These are phyloP conservation scores for Fraxinus velutina DNA, from an alignment of 305 asterid genomes.

Conservation along the genomic window DNA sequence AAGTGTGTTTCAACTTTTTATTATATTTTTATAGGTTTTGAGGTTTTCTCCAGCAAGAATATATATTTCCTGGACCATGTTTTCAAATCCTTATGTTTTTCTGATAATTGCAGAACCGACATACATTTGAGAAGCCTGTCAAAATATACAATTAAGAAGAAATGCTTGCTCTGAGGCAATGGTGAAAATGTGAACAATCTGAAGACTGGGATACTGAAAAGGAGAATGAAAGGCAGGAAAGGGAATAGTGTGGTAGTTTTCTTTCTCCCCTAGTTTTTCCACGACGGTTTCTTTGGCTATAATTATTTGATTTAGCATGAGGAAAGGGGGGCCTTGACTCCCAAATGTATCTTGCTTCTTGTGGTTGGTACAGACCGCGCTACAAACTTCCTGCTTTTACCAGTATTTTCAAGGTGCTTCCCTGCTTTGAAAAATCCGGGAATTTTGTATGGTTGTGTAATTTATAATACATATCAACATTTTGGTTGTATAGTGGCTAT, in stretches of 20 bases:
- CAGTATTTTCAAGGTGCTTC: neutral
- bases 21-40: neutral
- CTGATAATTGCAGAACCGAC: slow-evolving; percentile 67
- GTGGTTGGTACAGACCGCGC: neutral
- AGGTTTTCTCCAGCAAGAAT: neutral
- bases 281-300: slow-evolving; percentile 9
- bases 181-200: slow-evolving; percentile 3
- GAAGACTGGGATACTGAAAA: slow-evolving; percentile 22
- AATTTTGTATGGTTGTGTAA: slow-evolving; percentile 25
- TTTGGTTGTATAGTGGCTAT: slow-evolving; percentile 49
- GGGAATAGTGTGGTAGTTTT: neutral
- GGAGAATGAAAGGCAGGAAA: slow-evolving; percentile 16
- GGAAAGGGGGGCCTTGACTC: slow-evolving; percentile 20
- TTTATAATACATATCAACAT: slow-evolving; percentile 25
- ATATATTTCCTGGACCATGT: neutral
- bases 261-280: neutral
- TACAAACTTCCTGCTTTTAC: neutral
- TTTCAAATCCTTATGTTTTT: neutral
- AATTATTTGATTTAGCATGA: slow-evolving; percentile 15
- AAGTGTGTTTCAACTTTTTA: neutral
- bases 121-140: slow-evolving; percentile 78
- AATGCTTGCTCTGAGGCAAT: slow-evolving; percentile 7
- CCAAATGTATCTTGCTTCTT: slow-evolving; percentile 28
- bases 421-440: slow-evolving; percentile 16
- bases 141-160: slow-evolving; percentile 62